Evolutionary conservation across 345 rosid genomes (phyloP), one percentile per base, ranked within the genome.

Genomic region (Trapa bicornis): DNA sequence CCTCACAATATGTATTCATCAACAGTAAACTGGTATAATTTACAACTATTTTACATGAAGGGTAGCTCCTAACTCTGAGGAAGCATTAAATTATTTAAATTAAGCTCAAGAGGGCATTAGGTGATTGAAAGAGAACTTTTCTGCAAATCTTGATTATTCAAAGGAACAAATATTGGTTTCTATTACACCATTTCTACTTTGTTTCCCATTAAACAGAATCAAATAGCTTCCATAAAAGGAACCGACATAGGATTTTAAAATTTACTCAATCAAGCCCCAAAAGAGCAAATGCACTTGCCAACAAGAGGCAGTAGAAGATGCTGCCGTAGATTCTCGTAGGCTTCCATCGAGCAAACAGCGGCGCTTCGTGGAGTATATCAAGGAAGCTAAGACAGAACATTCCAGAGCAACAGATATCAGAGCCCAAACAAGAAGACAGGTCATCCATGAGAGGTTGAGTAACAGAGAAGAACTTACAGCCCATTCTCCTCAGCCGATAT

Each of bases 341-440:
- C 84, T 90, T 89, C 80, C 96, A 83, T 77, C 88, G 91, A 77
- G 93, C 97, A n/a, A 88, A 83, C 53, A 92, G 74, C 64, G 98
- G 93, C 72, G 98, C 97, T 71, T 92, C 98, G 39, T 92, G 93
- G 64, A 92, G 82, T 75, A 92, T 92, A 76, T 92, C 97, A 48
- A 88, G 85, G 68, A 92, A 92, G 82, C 98, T 89, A 61, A 45
- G 71, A 71, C n/a, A 47, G 42, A 64, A 17, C 45, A 37, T 47
- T 4, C 15, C 3, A 14, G 32, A 54, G 32, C 13, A 38, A 16
- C 2, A 65, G 39, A 37, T 53, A 52, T 47, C 5, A 50, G 32
- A 29, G n/a, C 66, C 16, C 42, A n/a, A 7, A 45, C 38, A 29
- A 11, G 11, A 36, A 22, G 7, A 67, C 41, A 10, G 6, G 67